Evolutionary conservation across 129 eudicot genomes (phyloP).

Genomic region (Chrysanthemum makinoi): DNA sequence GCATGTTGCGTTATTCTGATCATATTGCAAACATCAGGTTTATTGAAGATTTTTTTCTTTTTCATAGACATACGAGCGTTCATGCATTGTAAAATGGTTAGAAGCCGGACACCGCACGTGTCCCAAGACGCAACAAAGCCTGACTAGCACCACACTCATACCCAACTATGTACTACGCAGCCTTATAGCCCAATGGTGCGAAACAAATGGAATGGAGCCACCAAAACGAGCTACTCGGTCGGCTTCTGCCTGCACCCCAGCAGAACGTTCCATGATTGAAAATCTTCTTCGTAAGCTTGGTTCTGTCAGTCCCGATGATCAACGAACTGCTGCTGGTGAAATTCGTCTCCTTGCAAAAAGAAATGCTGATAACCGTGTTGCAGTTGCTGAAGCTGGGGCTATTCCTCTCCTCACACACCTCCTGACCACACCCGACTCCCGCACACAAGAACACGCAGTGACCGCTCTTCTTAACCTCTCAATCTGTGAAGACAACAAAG

Average conservation of each 20-base stretch:
- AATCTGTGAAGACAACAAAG: conserved; percentile 87
- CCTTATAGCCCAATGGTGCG: conserved; percentile 95
- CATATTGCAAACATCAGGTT: conserved; percentile 11
- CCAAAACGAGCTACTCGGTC: conserved; percentile 70
- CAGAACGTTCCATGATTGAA: conserved; percentile 75
- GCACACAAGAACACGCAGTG: conserved; percentile 94
- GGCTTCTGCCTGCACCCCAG: conserved; percentile 71
- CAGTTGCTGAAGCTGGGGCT: conserved; percentile 94
- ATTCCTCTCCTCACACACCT: conserved; percentile 79
- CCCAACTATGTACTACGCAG: conserved; percentile 94
- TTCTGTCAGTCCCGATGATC: conserved; percentile 68
- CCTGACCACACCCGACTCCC: conserved; percentile 71
- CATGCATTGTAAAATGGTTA: conserved; percentile 90
- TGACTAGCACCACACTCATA: conserved; percentile 57
- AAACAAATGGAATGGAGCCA: conserved; percentile 73
- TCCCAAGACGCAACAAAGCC: conserved; percentile 89
- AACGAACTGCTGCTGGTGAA: conserved; percentile 83
- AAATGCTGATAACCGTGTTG: conserved; percentile 88
- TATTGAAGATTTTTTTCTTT: conserved; percentile 1
- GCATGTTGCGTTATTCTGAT: neutral
- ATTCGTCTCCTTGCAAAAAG: conserved; percentile 96
- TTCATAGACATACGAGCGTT: conserved; percentile 82
- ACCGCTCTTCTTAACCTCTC: conserved; percentile 96
- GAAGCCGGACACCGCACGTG: conserved; percentile 87
- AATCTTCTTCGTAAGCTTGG: conserved; percentile 62